Evolutionary conservation across 1,284 basidiomycete species (phyloP), one percentile per base, ranked within the genome.

Genomic region (Peniophora sp.): DNA sequence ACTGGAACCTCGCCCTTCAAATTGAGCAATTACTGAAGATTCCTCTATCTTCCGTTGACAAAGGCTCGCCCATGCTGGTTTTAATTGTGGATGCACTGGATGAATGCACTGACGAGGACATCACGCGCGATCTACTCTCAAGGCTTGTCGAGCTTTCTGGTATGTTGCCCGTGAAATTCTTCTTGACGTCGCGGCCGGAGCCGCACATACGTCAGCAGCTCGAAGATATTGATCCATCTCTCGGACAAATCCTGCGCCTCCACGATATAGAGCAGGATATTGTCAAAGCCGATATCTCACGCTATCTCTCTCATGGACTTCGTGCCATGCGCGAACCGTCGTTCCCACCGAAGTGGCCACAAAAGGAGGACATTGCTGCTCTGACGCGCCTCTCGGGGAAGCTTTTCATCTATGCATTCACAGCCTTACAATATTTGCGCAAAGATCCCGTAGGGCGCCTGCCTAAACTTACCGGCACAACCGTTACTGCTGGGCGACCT

Each of bases 331-430:
- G 19, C 20, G 12, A 23, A 10, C 10, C n/a, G 14, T 25, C 20
- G 10, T 22, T 45, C 22, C 44, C 44, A 14, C 3, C 10, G 9
- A 3, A 25, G 9, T 45, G 44, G 44, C 44, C 44, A 9, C 3
- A 14, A 19, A 12, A 17, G 9, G n/a, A 17, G 20, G 48, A 49
- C 36, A 23, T 49, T 10, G 14, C 16, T 17, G n/a, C 9, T 8
- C 36, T 49, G 2, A 23, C 24, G 14, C 35, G 39, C 9, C 24
- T 19, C 2, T 38, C 48, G 2, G 20, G 36, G 10, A 25, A 22
- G 36, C 23, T 49, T 9, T 49, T 49, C 48, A 41, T 49, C 17
- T 49, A 49, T 25, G 48, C 48, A 5, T 23, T 32, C 20, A 49
- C 48, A 20, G 36, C 20, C 19, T 14, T 49, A n/a, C n/a, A 27